Evolutionary conservation across 2,329 filamentous ascomycete genomes (phyloP).

Genomic region (Pseudocercospora pini-densiflorae): DNA sequence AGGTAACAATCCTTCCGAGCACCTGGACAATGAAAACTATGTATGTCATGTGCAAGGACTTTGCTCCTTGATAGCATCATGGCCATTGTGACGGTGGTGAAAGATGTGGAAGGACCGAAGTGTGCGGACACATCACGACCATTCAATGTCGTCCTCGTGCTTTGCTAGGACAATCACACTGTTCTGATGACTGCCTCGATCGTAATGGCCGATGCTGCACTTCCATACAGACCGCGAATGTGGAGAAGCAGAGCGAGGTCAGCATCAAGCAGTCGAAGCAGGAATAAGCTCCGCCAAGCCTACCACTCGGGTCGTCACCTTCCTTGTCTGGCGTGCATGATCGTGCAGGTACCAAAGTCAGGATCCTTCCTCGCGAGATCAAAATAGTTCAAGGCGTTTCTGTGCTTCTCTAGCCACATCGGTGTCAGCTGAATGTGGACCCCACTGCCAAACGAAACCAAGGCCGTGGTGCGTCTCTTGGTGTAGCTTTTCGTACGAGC

Average conservation of each 20-base stretch:
- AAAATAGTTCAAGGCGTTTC: constrained; percentile 1
- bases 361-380: neutral
- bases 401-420: constrained; percentile 6
- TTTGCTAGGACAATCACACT: neutral
- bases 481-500: constrained; percentile 5
- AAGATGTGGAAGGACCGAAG: neutral
- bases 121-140: neutral
- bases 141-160: neutral
- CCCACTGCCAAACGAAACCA: neutral
- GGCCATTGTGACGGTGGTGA: neutral
- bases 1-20: neutral
- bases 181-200: neutral
- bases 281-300: constrained; percentile 12
- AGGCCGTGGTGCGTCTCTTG: neutral
- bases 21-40: neutral
- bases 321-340: constrained; percentile 3
- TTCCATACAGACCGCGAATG: neutral
- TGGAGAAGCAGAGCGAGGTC: neutral
- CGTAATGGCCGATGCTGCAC: neutral
- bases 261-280: constrained; percentile 7
- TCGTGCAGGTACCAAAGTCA: constrained; percentile 9
- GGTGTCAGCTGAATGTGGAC: neutral
- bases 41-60: neutral
- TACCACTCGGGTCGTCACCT: constrained; percentile 6
- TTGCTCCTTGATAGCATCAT: neutral